Evolutionary conservation across 352 stramenopile species (phyloP).

Genomic region (Globisporangium middletonii): DNA sequence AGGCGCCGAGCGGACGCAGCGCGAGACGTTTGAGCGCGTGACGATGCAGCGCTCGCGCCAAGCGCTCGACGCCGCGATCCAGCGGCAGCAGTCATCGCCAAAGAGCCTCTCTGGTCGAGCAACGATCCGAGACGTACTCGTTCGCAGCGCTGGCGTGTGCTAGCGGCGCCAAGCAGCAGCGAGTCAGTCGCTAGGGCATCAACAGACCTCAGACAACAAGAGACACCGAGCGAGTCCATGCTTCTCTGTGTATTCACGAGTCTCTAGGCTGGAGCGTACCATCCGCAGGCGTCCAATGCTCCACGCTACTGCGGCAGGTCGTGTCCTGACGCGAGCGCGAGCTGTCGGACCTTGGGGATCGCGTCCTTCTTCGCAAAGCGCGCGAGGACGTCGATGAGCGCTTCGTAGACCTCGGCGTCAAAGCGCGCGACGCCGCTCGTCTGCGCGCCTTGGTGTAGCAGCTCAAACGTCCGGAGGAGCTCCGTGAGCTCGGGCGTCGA

Average conservation of each 20-base stretch:
- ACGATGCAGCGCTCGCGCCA: slow-evolving; percentile 1
- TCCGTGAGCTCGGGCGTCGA: slow-evolving; percentile 41
- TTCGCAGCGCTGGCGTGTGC: no score
- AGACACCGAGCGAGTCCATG: not conserved
- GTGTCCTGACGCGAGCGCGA: slow-evolving; percentile 24
- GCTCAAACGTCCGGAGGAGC: slow-evolving; percentile 54
- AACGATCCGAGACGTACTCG: no score
- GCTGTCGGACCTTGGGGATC: slow-evolving; percentile 30
- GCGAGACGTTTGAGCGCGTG: slow-evolving; percentile 6
- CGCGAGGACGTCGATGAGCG: slow-evolving; percentile 36
- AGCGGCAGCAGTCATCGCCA: slow-evolving; percentile 11
- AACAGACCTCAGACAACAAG: no score
- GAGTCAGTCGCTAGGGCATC: no score
- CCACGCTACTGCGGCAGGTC: slow-evolving; percentile 7
- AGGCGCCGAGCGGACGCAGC: slow-evolving; percentile 6
- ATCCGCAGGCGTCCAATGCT: not conserved
- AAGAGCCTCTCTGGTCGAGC: not conserved
- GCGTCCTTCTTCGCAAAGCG: slow-evolving; percentile 42
- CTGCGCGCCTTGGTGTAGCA: slow-evolving; percentile 52
- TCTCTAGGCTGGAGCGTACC: no score
- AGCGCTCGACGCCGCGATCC: slow-evolving; percentile 18
- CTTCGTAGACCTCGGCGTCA: slow-evolving; percentile 47
- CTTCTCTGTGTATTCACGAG: not conserved
- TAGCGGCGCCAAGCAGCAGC: no score
- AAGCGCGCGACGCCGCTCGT: slow-evolving; percentile 31